Evolutionary conservation across 106 monocot genomes (phyloP).

Genomic region (Vanilla planifolia): DNA sequence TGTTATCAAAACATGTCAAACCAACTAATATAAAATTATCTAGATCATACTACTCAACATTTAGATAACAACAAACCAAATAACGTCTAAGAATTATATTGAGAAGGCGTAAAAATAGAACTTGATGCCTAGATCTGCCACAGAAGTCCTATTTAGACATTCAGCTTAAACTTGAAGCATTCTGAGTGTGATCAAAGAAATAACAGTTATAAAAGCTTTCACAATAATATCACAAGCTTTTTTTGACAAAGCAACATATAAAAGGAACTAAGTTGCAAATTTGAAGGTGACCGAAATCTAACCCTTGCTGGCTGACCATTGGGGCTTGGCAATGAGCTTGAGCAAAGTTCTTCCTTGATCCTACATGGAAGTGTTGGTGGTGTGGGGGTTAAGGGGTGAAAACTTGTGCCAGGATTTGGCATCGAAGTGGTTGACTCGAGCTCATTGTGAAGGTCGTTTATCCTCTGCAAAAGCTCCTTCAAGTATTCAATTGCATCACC

Average conservation of each 20-base stretch:
- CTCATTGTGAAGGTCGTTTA: constrained; percentile 72
- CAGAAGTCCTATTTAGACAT: too few relatives aligned
- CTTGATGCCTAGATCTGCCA: too few relatives aligned
- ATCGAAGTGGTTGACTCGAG: constrained; percentile 49
- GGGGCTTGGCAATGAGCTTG: constrained; percentile 50
- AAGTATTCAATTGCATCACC: constrained; percentile 80
- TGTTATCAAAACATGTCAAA: too few relatives aligned
- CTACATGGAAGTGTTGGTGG: constrained; percentile 43
- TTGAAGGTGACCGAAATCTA: constrained; percentile 10
- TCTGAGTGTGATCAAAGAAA: too few relatives aligned
- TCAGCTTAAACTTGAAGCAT: too few relatives aligned
- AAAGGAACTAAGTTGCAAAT: neutral
- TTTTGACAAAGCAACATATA: neutral
- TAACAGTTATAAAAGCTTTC: too few relatives aligned
- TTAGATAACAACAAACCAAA: too few relatives aligned
- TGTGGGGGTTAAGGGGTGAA: constrained; percentile 61
- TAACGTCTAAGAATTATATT: too few relatives aligned
- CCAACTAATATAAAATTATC: too few relatives aligned
- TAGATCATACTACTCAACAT: too few relatives aligned
- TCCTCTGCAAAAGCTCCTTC: constrained; percentile 80
- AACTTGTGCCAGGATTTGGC: constrained; percentile 39
- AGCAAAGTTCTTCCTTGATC: constrained; percentile 73
- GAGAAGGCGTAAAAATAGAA: too few relatives aligned
- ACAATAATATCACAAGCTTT: too few relatives aligned
- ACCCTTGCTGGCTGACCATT: constrained; percentile 61